These are phyloP conservation scores for Globisporangium heterothallicum DNA, from an alignment of 352 stramenopile species.

Conservation along the genomic window DNA sequence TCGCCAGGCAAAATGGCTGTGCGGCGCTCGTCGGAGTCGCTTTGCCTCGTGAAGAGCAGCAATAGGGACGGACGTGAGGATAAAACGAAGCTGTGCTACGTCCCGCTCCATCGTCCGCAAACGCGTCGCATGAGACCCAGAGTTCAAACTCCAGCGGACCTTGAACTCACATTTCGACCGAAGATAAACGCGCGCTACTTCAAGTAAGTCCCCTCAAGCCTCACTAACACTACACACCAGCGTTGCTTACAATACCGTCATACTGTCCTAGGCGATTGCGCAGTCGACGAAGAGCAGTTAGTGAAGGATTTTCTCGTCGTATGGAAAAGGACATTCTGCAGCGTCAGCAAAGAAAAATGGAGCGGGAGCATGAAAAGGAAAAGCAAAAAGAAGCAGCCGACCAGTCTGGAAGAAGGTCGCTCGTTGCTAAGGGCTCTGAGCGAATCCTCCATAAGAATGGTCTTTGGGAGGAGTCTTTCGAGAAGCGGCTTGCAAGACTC, in stretches of 20 bases:
- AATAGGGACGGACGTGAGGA: not conserved
- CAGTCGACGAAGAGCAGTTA: constrained; percentile 1
- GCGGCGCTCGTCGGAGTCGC: constrained; percentile 4
- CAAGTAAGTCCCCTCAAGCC: not conserved
- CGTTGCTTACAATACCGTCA: not conserved
- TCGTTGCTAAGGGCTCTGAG: constrained; percentile 44
- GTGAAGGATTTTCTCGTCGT: constrained; percentile 20
- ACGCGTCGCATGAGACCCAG: constrained; percentile 14
- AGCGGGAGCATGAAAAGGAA: constrained; percentile 19
- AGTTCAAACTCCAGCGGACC: constrained; percentile 20
- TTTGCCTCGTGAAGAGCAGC: constrained; percentile 1
- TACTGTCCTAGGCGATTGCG: not conserved
- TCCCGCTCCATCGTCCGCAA: constrained; percentile 12
- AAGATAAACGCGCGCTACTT: constrained; percentile 42
- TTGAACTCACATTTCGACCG: constrained; percentile 42
- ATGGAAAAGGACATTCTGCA: constrained; percentile 47
- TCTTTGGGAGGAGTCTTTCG: constrained; percentile 35
- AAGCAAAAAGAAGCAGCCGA: constrained; percentile 6
- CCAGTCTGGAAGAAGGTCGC: constrained; percentile 8
- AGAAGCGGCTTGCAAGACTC: constrained; percentile 29
- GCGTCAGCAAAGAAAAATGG: constrained; percentile 17
- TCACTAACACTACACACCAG: not conserved
- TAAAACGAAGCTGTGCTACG: constrained; percentile 5
- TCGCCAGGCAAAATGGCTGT: constrained; percentile 43
- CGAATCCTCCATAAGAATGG: constrained; percentile 51